Evolutionary conservation across 1,284 basidiomycete genomes (phyloP), one percentile per base, ranked within the genome.

Genomic region (Ceratobasidium sp.): DNA sequence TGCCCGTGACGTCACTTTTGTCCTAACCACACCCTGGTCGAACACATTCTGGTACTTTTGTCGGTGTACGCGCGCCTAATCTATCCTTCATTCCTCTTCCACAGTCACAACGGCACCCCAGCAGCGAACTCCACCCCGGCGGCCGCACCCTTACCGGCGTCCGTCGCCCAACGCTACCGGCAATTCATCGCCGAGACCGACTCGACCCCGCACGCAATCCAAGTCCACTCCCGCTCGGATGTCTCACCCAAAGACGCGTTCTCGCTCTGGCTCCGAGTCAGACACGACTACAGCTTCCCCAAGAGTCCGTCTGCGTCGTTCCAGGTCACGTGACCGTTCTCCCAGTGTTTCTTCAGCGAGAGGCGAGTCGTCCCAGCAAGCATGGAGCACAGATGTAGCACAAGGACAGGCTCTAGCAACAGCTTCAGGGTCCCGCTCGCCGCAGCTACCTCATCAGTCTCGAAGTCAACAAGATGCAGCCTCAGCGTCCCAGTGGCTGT

Each of bases 101-200:
- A 26, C 76, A 63, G 68, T 65, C 58, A 73, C 68, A 47, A 49
- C 71, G 45, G 54, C 64, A 35, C 76, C 76, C 73, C 68, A 35
- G 31, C 68, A 65, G 13, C 76, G 28, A 15, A 65, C 63, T 0
- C 39, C 63, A 17, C 45, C 63, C 31, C 63, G 45, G 26, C 63
- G 63, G 63, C 63, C 31, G 42, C 63, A 65, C 45, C 63, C 63
- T 65, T 65, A 65, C 63, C 45, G 45, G 63, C 63, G 63, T 13
- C 63, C 63, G 45, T 49, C 45, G n/a, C 26, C 63, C 63, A 65
- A 49, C 15, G 13, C 54, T 63, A 49, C 56, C 67, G 69, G 47
- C 20, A 49, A 49, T 66, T 60, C 76, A 56, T 56, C 73, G 67
- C 63, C 76, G 53, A 33, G 37, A 20, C 28, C 69, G 54, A 35